phyloP scores from a whole-genome alignment of 768 basidiomycete species.

The Psilocybe sp. region DNA sequence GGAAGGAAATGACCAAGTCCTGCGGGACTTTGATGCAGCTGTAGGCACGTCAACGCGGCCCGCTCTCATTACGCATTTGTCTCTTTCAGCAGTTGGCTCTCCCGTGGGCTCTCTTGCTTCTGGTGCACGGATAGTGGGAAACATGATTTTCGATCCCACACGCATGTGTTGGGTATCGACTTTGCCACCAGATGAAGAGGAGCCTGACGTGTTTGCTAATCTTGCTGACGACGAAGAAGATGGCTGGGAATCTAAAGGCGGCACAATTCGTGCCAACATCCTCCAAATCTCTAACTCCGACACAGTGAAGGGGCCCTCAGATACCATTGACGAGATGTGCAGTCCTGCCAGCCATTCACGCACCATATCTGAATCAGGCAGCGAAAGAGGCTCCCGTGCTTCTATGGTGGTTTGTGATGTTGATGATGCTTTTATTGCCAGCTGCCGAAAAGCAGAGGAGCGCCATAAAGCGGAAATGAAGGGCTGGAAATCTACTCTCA shows the following conservation, averaged over 20 bases:
- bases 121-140: slow-evolving; percentile 88
- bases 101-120: slow-evolving; percentile 71
- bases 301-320: slow-evolving; percentile 26
- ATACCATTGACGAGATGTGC: slow-evolving; percentile 34
- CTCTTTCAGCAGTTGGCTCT: slow-evolving; percentile 82
- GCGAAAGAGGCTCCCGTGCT: slow-evolving; percentile 77
- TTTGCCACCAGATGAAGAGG: slow-evolving; percentile 83
- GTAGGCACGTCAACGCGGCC: slow-evolving; percentile 85
- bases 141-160: slow-evolving; percentile 95
- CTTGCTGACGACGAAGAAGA: slow-evolving; percentile 91
- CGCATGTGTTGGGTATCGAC: slow-evolving; percentile 96
- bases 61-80: slow-evolving; percentile 92
- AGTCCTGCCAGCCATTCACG: slow-evolving; percentile 66
- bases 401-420: slow-evolving; percentile 73
- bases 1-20: slow-evolving; percentile 94
- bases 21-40: slow-evolving; percentile 87
- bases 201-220: slow-evolving; percentile 94
- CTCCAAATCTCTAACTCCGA: slow-evolving; percentile 31
- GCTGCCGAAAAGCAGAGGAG: slow-evolving; percentile 75
- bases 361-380: slow-evolving; percentile 72
- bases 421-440: slow-evolving; percentile 69
- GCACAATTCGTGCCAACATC: slow-evolving; percentile 72
- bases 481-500: slow-evolving; percentile 59
- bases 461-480: slow-evolving; percentile 83
- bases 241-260: slow-evolving; percentile 71